Evolutionary conservation across 768 basidiomycete species (phyloP).

Genomic region (Boletus rubroflammeus): DNA sequence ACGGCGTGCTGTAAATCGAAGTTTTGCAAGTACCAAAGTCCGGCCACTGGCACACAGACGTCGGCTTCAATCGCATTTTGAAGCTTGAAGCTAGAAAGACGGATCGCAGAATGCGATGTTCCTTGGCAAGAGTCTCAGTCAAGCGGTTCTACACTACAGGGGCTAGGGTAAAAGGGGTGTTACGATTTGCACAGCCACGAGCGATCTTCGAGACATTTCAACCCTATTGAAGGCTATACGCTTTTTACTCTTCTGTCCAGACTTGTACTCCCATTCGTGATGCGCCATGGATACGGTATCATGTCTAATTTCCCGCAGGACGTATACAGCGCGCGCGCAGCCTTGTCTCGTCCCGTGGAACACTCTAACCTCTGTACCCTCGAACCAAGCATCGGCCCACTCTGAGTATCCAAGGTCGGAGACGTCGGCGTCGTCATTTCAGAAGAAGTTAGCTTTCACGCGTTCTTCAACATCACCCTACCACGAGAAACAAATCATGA

Average conservation of each 20-base stretch:
- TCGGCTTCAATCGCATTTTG: not conserved
- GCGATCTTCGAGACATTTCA: not conserved
- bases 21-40: not conserved
- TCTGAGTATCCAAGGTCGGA: constrained; percentile 6
- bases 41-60: not conserved
- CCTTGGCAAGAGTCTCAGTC: not conserved
- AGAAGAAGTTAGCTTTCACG: constrained; percentile 27
- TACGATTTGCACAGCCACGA: not conserved
- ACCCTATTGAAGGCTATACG: not conserved
- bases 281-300: not conserved
- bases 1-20: not conserved
- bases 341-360: constrained; percentile 16
- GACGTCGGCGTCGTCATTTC: constrained; percentile 17
- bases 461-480: constrained; percentile 31
- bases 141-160: too few species aligned
- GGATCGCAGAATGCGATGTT: not conserved
- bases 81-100: not conserved
- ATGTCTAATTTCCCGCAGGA: not conserved
- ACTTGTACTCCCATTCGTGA: not conserved
- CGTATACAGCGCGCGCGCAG: not conserved
- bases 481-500: constrained; percentile 22
- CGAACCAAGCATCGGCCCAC: constrained; percentile 8
- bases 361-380: constrained; percentile 22
- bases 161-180: too few species aligned
- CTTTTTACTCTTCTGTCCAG: not conserved